Evolutionary conservation across 257 asterid species (phyloP).

Genomic region (Parsonsia alboflavescens): DNA sequence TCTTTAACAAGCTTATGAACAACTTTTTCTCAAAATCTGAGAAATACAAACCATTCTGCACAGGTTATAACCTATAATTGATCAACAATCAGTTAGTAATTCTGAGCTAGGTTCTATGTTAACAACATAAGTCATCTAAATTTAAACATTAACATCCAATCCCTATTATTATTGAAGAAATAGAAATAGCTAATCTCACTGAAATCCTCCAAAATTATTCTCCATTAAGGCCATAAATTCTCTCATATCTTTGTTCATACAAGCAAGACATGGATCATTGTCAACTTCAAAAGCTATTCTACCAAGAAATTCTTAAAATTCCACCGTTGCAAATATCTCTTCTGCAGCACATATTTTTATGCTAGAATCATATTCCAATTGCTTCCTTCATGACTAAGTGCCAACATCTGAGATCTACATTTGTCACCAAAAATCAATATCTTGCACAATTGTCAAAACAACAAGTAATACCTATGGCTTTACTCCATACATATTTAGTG

Average conservation of each 20-base stretch:
- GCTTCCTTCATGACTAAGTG: background rate
- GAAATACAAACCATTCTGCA: background rate
- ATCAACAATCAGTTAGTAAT: background rate
- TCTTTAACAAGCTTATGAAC: background rate
- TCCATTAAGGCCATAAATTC: background rate
- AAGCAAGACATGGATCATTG: background rate
- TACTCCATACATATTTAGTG: background rate
- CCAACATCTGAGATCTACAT: background rate
- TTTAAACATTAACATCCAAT: background rate
- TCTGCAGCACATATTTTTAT: background rate
- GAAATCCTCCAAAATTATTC: background rate
- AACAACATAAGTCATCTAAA: background rate
- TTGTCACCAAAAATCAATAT: background rate
- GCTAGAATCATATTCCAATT: background rate
- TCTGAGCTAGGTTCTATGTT: background rate
- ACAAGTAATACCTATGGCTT: background rate
- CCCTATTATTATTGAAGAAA: background rate
- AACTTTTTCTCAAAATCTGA: background rate
- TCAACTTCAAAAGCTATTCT: background rate
- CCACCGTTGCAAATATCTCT: background rate
- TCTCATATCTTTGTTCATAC: background rate
- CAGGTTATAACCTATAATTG: background rate
- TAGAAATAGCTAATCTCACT: background rate
- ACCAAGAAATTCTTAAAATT: background rate
- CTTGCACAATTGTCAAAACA: background rate